These are phyloP conservation scores for Candolleomyces aberdarensis DNA, from an alignment of 768 basidiomycete species.

Conservation along the genomic window DNA sequence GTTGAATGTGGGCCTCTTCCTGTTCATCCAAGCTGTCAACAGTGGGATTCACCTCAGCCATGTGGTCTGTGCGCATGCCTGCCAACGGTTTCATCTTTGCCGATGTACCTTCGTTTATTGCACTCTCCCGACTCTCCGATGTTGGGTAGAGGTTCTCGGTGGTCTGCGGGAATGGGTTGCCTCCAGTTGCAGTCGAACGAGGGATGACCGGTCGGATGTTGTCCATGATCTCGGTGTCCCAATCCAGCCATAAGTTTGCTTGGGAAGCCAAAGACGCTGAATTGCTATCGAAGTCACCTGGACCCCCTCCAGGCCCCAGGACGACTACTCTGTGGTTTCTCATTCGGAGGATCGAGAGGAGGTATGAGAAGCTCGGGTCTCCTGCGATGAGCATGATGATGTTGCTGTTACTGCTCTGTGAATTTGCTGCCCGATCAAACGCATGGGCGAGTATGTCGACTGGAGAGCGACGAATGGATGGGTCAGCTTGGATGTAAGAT, in stretches of 20 bases:
- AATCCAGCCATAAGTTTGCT: conserved; percentile 51
- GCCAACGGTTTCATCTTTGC: too few species aligned
- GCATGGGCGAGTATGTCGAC: conserved; percentile 1
- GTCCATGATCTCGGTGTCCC: conserved; percentile 33
- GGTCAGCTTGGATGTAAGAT: not conserved
- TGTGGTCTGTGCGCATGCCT: too few species aligned
- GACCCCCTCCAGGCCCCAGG: conserved; percentile 27
- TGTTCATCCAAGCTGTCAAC: too few species aligned
- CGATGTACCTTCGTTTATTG: too few species aligned
- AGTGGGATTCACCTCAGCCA: too few species aligned
- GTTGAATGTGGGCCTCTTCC: too few species aligned
- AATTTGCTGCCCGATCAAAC: too few species aligned
- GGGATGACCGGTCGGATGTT: too few species aligned
- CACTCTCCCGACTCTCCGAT: too few species aligned
- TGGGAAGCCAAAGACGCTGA: conserved; percentile 45
- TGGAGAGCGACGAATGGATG: not conserved
- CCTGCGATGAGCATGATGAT: conserved; percentile 43
- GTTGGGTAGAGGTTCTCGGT: too few species aligned
- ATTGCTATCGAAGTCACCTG: conserved; percentile 28
- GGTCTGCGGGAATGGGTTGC: too few species aligned
- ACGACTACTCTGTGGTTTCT: conserved; percentile 36
- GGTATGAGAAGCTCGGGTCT: conserved; percentile 44
- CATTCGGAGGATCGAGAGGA: conserved; percentile 37
- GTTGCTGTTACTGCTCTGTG: conserved; percentile 36
- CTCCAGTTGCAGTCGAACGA: too few species aligned